Evolutionary conservation across 2,329 filamentous ascomycete species (phyloP), one percentile per base, ranked within the genome.

Genomic region (Ramichloridium luteum): DNA sequence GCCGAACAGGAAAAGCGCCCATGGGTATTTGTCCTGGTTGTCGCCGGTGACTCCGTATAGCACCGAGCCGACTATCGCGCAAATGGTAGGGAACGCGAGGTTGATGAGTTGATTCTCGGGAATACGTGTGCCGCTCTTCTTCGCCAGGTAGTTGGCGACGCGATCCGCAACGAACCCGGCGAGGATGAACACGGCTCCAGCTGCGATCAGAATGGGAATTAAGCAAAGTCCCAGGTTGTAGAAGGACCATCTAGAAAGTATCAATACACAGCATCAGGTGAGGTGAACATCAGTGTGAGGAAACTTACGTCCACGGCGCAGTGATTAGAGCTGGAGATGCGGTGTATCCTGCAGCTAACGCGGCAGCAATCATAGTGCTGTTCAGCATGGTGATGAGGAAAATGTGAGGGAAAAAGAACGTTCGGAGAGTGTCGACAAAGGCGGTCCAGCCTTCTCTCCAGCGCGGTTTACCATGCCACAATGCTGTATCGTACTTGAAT

Each of bases 361-460:
- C 41, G 14, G 31, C 37, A 9, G 43, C 46, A 33, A 50, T 50
- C 45, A 50, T 48, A 13, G 41, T 43, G 14, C 40, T 44, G 38
- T 51, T 51, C 15, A 53, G 35, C 38, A 49, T 44, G 6, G 48
- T 48, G 37, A 49, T 45, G 45, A 50, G 51, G 36, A 51, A 40
- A 23, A 53, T 50, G 18, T 49, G 47, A 8, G 49, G 49, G 25
- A 48, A 53, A 31, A 50, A 41, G 30, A 51, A 50, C 4, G 49
- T 51, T 16, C 43, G 39, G 9, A 51, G 22, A 6, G 48, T 53
- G 39, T 53, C 48, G 32, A 49, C 30, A 26, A 53, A 38, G 15
- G 47, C 44, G 8, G 34, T 34, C 35, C 38, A 43, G 34, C 38
- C 41, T 20, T 46, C 49, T 10, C 45, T 46, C 14, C 32, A 35